A percentile compares a stretch with the other conserved stretches of the same genome.
phyloP scores from a whole-genome alignment of 177 flowering plant species.

The Vitis hybrid region DNA sequence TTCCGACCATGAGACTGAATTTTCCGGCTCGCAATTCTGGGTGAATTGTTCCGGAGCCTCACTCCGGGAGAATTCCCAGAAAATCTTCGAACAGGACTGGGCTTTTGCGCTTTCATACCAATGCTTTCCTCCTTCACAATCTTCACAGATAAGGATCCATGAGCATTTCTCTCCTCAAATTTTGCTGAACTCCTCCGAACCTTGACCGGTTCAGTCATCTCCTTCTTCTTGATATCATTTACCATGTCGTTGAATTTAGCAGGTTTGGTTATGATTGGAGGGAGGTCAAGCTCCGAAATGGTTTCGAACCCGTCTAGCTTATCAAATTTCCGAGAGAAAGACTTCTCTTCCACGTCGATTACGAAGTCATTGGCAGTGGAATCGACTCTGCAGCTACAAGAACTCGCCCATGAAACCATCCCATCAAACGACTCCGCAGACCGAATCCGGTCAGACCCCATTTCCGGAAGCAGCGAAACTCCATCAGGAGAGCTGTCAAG shows the following conservation, averaged over 20 bases:
- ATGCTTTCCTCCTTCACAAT: constrained; percentile 10
- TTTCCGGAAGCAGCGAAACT: background rate
- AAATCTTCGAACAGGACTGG: constrained; percentile 19
- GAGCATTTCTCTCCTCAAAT: constrained; percentile 1
- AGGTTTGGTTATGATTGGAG: constrained; percentile 48
- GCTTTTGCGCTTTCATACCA: constrained; percentile 14
- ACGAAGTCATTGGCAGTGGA: constrained; percentile 19
- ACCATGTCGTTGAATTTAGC: constrained; percentile 5
- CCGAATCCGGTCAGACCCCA: constrained; percentile 17
- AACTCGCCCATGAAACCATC: constrained; percentile 19
- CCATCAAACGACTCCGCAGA: constrained; percentile 26
- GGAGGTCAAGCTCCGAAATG: constrained; percentile 33
- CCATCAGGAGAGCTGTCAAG: constrained; percentile 13
- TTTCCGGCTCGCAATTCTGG: constrained; percentile 46
- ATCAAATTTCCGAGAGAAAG: constrained; percentile 6
- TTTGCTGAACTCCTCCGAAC: constrained; percentile 10
- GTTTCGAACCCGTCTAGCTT: constrained; percentile 10
- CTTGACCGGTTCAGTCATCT: constrained; percentile 4
- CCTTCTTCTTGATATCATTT: constrained; percentile 10
- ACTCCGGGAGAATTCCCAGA: constrained; percentile 39
- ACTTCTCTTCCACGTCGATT: constrained; percentile 21
- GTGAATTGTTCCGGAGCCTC: constrained; percentile 54
- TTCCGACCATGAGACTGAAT: constrained; percentile 25
- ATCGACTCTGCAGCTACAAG: constrained; percentile 19
- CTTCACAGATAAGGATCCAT: constrained; percentile 10